A percentile compares a stretch with the other conserved stretches of the same genome.
Evolutionary conservation across 306 rosid species (phyloP).

Genomic region (Lithocarpus polystachyus): DNA sequence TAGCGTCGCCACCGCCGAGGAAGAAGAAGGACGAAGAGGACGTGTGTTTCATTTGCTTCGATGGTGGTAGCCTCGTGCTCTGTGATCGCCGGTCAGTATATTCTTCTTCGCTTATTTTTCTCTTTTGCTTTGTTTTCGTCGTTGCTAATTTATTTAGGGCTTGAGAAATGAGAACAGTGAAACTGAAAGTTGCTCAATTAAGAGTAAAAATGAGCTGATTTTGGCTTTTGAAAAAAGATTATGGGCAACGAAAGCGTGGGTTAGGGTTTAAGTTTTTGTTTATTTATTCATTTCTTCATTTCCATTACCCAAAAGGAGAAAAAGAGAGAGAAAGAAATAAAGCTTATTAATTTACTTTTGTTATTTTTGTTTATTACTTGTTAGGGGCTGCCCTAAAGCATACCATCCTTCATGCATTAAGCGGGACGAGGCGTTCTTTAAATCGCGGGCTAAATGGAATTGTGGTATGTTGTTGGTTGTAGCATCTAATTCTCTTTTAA

Average conservation of each 20-base stretch:
- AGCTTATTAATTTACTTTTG: neutral
- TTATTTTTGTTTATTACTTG: slow-evolving; percentile 15
- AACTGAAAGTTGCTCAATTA: neutral
- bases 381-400: slow-evolving; percentile 96
- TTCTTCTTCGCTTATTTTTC: neutral
- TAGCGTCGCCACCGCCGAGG: slow-evolving; percentile 30
- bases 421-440: slow-evolving; percentile 87
- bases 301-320: neutral
- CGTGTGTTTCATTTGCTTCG: slow-evolving; percentile 95
- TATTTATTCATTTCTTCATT: neutral
- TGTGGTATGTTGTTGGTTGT: slow-evolving; percentile 68
- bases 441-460: slow-evolving; percentile 94
- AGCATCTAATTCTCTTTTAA: neutral
- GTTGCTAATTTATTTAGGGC: neutral
- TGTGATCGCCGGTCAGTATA: slow-evolving; percentile 95
- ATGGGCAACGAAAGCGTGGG: too few relatives aligned
- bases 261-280: neutral
- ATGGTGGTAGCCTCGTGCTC: slow-evolving; percentile 95
- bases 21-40: slow-evolving; percentile 72
- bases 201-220: too few relatives aligned
- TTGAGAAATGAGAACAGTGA: neutral
- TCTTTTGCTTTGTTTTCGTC: neutral
- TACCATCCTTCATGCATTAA: slow-evolving; percentile 92
- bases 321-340: neutral
- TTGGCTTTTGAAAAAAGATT: too few relatives aligned